Evolutionary conservation across 2,329 filamentous ascomycete species (phyloP).

Genomic region (Penicillium sp.): DNA sequence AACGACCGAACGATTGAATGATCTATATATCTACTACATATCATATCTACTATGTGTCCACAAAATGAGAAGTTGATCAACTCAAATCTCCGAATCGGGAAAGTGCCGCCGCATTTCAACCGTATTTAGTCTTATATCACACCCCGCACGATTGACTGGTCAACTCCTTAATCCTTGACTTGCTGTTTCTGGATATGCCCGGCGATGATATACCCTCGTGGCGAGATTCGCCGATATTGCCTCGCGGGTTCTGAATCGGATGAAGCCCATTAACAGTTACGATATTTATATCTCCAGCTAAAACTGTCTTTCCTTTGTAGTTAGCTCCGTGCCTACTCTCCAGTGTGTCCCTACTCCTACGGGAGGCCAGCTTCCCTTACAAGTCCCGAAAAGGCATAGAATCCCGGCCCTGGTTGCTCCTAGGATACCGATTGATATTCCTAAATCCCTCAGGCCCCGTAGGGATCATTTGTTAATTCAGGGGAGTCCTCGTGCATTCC

Average conservation of each 20-base stretch:
- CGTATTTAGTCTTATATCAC: neutral
- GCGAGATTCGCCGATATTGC: neutral
- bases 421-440: too few relatives aligned
- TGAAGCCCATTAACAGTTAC: too few relatives aligned
- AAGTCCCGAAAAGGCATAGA: too few relatives aligned
- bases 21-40: neutral
- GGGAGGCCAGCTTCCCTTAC: too few relatives aligned
- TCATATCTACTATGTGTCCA: neutral
- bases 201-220: neutral
- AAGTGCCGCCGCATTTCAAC: conserved; percentile 1
- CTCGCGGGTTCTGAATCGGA: neutral
- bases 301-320: too few relatives aligned
- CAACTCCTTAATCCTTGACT: neutral
- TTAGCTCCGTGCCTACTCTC: too few relatives aligned
- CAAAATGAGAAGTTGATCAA: neutral
- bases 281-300: too few relatives aligned
- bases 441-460: too few relatives aligned
- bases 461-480: too few relatives aligned
- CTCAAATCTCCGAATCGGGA: conserved; percentile 1
- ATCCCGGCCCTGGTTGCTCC: too few relatives aligned
- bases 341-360: too few relatives aligned
- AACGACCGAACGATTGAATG: neutral
- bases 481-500: too few relatives aligned
- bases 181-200: conserved; percentile 1
- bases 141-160: neutral